Conservation (phyloP, 495 filamentous ascomycete species). For the Darksidea phi region DNA sequence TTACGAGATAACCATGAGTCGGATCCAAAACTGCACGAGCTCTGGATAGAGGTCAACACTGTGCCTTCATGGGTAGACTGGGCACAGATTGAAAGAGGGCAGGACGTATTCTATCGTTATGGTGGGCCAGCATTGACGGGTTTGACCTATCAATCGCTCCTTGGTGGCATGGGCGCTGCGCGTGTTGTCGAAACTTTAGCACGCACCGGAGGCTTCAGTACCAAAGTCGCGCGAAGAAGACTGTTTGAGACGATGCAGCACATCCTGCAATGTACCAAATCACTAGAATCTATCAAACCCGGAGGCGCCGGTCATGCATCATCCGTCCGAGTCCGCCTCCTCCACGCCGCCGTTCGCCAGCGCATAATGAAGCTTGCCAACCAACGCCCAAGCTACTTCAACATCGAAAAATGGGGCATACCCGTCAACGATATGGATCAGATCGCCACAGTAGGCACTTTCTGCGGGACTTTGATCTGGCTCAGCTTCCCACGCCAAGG, state of each 20-base stretch:
- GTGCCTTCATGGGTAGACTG: conserved; percentile 81
- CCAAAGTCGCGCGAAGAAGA: conserved; percentile 64
- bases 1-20: conserved; percentile 56
- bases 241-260: conserved; percentile 76
- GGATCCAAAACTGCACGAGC: conserved; percentile 56
- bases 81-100: conserved; percentile 70
- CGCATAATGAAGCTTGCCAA: conserved; percentile 61
- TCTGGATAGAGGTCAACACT: conserved; percentile 70
- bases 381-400: conserved; percentile 61
- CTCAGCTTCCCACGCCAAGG: conserved; percentile 70
- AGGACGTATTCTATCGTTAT: conserved; percentile 61
- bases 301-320: conserved; percentile 67
- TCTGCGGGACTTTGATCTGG: conserved; percentile 66
- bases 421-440: conserved; percentile 76
- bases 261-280: conserved; percentile 67
- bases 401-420: conserved; percentile 57
- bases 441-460: conserved; percentile 67
- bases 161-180: conserved; percentile 58
- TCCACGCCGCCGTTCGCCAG: conserved; percentile 69
- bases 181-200: conserved; percentile 72
- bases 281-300: conserved; percentile 63
- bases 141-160: conserved; percentile 62
- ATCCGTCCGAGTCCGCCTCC: conserved; percentile 69
- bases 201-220: conserved; percentile 75
- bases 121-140: conserved; percentile 62